These are phyloP conservation scores for Hibiscus mutabilis DNA, from an alignment of 345 rosid genomes.

Conservation along the genomic window DNA sequence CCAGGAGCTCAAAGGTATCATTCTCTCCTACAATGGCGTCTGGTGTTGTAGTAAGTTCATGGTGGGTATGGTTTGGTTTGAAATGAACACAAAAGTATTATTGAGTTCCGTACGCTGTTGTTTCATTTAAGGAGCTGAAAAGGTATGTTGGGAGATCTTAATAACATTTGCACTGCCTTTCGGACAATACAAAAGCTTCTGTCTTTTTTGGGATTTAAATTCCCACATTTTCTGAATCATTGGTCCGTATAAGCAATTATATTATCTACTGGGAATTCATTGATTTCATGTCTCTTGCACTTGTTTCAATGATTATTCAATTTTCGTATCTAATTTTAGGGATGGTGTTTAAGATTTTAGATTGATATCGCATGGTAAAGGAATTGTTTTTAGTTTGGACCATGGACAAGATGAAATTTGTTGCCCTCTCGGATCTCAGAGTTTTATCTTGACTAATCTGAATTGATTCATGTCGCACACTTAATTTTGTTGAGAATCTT, in stretches of 20 bases:
- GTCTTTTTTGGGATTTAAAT: neutral
- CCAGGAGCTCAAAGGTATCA: slow-evolving; percentile 66
- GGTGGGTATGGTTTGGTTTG: neutral
- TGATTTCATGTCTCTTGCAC: neutral
- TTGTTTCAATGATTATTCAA: neutral
- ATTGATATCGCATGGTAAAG: too few species aligned
- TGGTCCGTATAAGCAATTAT: neutral
- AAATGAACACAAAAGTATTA: neutral
- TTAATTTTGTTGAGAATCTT: too few species aligned
- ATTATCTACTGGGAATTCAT: neutral
- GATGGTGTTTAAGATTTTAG: too few species aligned
- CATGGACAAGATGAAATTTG: too few species aligned
- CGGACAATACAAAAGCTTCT: neutral
- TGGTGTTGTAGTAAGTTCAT: neutral
- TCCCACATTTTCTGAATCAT: neutral
- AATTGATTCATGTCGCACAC: too few species aligned
- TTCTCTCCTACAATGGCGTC: neutral
- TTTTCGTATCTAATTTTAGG: too few species aligned
- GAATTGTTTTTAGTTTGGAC: too few species aligned
- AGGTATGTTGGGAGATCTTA: slow-evolving; percentile 4
- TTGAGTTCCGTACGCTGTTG: neutral
- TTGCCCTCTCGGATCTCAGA: too few species aligned
- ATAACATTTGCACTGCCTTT: neutral
- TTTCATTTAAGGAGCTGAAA: neutral
- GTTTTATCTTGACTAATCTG: too few species aligned